Conservation (phyloP, 768 basidiomycete genomes). For the Serendipita sp. region DNA sequence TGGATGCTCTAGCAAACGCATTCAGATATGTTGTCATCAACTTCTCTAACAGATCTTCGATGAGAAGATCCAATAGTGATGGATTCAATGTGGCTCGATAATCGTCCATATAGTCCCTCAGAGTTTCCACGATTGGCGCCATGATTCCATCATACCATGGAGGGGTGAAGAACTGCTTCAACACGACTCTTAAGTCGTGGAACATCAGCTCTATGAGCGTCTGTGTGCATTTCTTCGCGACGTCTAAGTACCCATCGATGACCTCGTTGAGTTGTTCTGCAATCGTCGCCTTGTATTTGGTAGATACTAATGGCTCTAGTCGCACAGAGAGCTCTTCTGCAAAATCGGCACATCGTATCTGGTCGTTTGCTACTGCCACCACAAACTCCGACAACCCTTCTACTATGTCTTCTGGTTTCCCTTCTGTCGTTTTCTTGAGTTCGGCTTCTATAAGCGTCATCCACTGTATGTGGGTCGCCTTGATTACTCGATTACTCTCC, state of each 20-base stretch:
- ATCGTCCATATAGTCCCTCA: conserved; percentile 93
- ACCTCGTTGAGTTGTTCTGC: conserved; percentile 83
- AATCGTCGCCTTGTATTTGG: conserved; percentile 75
- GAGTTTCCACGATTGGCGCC: conserved; percentile 81
- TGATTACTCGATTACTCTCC: conserved; percentile 82
- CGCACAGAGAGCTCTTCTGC: conserved; percentile 73
- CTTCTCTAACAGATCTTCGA: conserved; percentile 82
- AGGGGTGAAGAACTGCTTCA: conserved; percentile 65
- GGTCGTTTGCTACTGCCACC: conserved; percentile 94
- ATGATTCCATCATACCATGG: conserved; percentile 85
- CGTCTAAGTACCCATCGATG: conserved; percentile 95
- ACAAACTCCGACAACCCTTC: conserved; percentile 89
- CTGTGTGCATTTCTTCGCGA: conserved; percentile 93
- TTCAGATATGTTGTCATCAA: conserved; percentile 86
- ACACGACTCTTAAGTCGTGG: conserved; percentile 82
- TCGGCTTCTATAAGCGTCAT: conserved; percentile 66
- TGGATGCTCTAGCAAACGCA: conserved; percentile 66
- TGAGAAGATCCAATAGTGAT: conserved; percentile 74
- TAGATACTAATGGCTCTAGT: conserved; percentile 80
- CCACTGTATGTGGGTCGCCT: conserved; percentile 77
- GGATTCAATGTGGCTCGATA: conserved; percentile 84
- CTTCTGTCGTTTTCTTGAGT: conserved; percentile 67
- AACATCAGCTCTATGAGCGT: conserved; percentile 88
- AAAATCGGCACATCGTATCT: conserved; percentile 90
- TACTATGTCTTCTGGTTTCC: conserved; percentile 68